Evolutionary conservation across 2,329 filamentous ascomycete genomes (phyloP).

Genomic region (Colletotrichum brevisporum): DNA sequence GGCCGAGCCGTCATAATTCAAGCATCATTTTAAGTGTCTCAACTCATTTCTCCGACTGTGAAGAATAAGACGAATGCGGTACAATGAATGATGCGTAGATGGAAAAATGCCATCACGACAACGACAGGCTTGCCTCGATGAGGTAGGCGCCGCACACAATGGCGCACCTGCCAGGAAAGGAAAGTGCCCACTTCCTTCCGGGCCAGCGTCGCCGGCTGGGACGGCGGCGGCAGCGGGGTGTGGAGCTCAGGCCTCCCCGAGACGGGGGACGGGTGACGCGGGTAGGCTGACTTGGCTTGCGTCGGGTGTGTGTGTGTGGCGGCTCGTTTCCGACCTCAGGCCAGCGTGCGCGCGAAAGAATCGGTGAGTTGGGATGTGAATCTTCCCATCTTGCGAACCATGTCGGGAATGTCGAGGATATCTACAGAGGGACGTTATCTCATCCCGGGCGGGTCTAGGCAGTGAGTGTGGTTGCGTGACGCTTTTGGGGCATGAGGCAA

Average conservation of each 20-base stretch:
- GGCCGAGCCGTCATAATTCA: constrained; percentile 1
- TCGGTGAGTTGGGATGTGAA: constrained; percentile 1
- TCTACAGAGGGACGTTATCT: neutral
- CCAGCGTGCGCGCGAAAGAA: neutral
- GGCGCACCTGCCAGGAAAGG: constrained; percentile 5
- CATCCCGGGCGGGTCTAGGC: neutral
- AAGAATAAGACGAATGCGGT: no score
- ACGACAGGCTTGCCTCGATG: constrained; percentile 6
- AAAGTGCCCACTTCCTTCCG: constrained; percentile 18
- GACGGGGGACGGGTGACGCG: constrained; percentile 27
- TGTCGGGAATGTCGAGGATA: neutral
- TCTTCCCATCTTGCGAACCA: neutral
- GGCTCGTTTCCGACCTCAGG: constrained; percentile 13
- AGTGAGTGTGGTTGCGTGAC: neutral
- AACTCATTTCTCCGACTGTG: no score
- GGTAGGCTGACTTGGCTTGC: constrained; percentile 14
- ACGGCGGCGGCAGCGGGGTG: constrained; percentile 24
- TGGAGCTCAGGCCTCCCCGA: constrained; percentile 26
- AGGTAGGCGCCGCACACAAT: neutral
- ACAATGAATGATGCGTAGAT: no score
- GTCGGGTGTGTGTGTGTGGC: constrained; percentile 5
- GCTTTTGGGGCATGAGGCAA: neutral
- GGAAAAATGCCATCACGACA: neutral
- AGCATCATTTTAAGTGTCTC: neutral
- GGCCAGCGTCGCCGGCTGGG: neutral